Evolutionary conservation across 108 stramenopile genomes (phyloP).

Genomic region (Nitzschia sp.): DNA sequence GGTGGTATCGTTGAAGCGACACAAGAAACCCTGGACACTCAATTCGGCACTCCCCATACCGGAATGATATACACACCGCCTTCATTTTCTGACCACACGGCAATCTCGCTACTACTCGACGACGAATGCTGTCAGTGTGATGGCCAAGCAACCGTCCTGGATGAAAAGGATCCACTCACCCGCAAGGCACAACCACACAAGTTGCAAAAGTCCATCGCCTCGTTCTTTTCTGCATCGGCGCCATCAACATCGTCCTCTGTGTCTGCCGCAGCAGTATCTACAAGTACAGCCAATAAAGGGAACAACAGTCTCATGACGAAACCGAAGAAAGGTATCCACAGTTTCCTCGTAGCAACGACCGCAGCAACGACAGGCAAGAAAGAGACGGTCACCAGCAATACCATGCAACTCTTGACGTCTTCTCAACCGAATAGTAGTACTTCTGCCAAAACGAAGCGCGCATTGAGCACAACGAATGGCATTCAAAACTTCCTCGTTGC

Average conservation of each 20-base stretch:
- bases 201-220: conserved; percentile 65
- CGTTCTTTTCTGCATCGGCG: conserved; percentile 55
- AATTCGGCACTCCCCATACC: conserved; percentile 64
- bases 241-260: background rate
- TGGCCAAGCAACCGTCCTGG: conserved; percentile 15
- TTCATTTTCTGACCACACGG: conserved; percentile 89
- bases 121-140: conserved; percentile 4
- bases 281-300: background rate
- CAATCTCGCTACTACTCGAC: conserved; percentile 73
- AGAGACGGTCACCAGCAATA: too few species aligned
- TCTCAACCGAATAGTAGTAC: too few species aligned
- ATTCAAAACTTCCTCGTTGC: background rate
- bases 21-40: conserved; percentile 68
- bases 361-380: background rate
- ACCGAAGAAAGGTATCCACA: background rate
- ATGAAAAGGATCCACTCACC: conserved; percentile 47
- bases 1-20: conserved; percentile 79
- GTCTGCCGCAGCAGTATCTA: background rate
- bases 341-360: background rate
- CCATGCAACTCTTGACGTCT: too few species aligned
- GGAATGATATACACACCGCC: conserved; percentile 94
- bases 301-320: too few species aligned
- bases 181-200: conserved; percentile 90
- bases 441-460: too few species aligned
- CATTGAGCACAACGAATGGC: background rate